A percentile compares a stretch with the other conserved stretches of the same genome.
Evolutionary conservation across 345 rosid genomes (phyloP).

Genomic region (Populus euphratica): DNA sequence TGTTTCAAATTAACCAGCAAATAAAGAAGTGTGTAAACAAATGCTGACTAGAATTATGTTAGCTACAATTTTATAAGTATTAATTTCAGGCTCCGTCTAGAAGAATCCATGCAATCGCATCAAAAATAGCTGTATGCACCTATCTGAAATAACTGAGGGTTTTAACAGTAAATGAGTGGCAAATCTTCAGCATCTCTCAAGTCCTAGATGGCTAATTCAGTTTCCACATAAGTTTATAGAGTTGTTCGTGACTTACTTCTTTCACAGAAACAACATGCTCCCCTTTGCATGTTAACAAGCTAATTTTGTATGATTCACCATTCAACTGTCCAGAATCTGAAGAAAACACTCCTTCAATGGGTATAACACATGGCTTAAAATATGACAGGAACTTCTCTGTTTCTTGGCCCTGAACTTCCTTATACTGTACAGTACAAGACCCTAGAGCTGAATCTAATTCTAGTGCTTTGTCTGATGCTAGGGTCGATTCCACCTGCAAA

Average conservation of each 20-base stretch:
- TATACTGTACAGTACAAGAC: slow-evolving; percentile 73
- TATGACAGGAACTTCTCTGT: slow-evolving; percentile 73
- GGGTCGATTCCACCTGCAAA: slow-evolving; percentile 56
- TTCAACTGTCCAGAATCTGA: slow-evolving; percentile 31
- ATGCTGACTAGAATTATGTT: not conserved
- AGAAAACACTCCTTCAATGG: slow-evolving; percentile 56
- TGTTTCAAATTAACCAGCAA: not conserved
- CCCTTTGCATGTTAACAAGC: slow-evolving; percentile 68
- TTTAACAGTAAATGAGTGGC: not conserved
- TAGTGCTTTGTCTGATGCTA: slow-evolving; percentile 73
- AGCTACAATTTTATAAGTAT: not conserved
- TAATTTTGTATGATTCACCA: slow-evolving; percentile 43
- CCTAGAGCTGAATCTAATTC: slow-evolving; percentile 78
- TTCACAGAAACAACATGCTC: slow-evolving; percentile 75
- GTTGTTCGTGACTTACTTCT: slow-evolving; percentile 49
- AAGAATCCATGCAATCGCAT: no score
- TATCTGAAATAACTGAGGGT: not conserved
- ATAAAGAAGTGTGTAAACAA: no score
- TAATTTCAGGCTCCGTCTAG: not conserved
- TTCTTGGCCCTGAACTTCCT: slow-evolving; percentile 87
- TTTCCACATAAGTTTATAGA: slow-evolving; percentile 14
- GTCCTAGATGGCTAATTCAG: not conserved
- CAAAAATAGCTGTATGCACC: not conserved
- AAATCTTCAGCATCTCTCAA: not conserved
- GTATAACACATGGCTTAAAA: slow-evolving; percentile 84